A percentile compares a stretch with the other conserved stretches of the same genome.
phyloP scores from a whole-genome alignment of 1,284 basidiomycete species.

The Sphaerobolus stellatus region DNA sequence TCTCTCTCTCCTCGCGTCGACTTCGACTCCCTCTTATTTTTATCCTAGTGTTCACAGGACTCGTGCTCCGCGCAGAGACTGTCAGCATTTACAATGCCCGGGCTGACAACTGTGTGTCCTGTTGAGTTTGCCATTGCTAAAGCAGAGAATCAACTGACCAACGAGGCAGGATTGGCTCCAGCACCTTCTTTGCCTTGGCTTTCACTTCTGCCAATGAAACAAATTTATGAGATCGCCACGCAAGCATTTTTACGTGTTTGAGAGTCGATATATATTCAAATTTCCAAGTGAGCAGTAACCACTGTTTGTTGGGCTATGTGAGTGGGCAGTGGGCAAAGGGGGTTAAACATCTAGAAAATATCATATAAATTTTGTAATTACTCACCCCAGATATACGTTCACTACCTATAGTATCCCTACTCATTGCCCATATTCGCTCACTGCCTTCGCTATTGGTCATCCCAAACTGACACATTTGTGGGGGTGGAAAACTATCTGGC shows the following conservation, averaged over 20 bases:
- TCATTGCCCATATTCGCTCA: slow-evolving; percentile 31
- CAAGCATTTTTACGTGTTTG: neutral
- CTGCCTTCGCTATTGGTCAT: slow-evolving; percentile 36
- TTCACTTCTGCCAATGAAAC: too few relatives aligned
- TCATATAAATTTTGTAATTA: too few relatives aligned
- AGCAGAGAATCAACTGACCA: too few relatives aligned
- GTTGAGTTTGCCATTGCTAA: neutral
- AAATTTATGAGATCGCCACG: too few relatives aligned
- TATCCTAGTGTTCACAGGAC: too few relatives aligned
- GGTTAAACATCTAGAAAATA: neutral
- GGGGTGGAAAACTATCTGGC: slow-evolving; percentile 33
- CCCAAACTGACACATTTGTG: slow-evolving; percentile 30
- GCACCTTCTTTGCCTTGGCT: too few relatives aligned
- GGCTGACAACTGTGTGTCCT: neutral
- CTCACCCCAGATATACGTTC: neutral
- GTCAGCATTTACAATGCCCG: too few relatives aligned
- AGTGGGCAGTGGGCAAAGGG: neutral
- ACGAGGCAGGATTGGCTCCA: too few relatives aligned
- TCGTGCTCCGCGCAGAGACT: too few relatives aligned
- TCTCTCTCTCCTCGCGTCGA: too few relatives aligned
- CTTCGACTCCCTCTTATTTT: too few relatives aligned
- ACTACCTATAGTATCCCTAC: neutral
- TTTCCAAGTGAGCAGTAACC: neutral
- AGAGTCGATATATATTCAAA: neutral
- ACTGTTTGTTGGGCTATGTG: neutral